phyloP scores from a whole-genome alignment of 2,329 filamentous ascomycete species.

The Fusarium irregulare region DNA sequence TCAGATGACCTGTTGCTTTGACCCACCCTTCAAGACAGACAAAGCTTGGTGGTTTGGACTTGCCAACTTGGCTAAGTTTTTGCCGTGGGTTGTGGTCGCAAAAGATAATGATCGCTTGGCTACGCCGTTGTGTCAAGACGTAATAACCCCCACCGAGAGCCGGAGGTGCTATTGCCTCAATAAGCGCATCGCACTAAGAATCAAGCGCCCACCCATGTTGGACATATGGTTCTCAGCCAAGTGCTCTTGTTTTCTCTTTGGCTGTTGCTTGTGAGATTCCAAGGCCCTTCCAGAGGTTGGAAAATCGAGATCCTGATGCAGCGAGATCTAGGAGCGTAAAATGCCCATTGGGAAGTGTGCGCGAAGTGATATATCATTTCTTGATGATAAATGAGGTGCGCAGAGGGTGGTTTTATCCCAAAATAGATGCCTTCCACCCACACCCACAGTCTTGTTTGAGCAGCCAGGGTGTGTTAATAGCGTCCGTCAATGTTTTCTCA shows the following conservation, averaged over 20 bases:
- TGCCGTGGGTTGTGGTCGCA: not conserved
- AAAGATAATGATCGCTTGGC: slow-evolving; percentile 10
- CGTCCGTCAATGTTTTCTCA: slow-evolving; percentile 43
- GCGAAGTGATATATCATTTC: slow-evolving; percentile 42
- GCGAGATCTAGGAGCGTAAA: slow-evolving; percentile 41
- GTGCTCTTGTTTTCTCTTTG: slow-evolving; percentile 6
- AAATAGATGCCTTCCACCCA: slow-evolving; percentile 18
- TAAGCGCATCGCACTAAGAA: slow-evolving; percentile 14
- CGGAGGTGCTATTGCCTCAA: slow-evolving; percentile 27
- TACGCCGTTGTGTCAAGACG: not conserved
- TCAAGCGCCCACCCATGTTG: slow-evolving; percentile 13
- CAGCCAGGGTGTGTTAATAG: not conserved
- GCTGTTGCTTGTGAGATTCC: slow-evolving; percentile 14
- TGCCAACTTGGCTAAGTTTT: not conserved
- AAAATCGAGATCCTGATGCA: slow-evolving; percentile 44
- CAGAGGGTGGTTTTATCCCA: slow-evolving; percentile 37
- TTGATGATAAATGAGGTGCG: slow-evolving; percentile 23
- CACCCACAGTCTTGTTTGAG: slow-evolving; percentile 7
- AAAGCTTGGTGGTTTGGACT: slow-evolving; percentile 18
- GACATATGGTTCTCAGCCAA: slow-evolving; percentile 4
- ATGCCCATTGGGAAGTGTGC: slow-evolving; percentile 30
- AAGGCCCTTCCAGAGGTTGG: slow-evolving; percentile 19
- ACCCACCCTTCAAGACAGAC: slow-evolving; percentile 41
- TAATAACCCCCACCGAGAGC: slow-evolving; percentile 27
- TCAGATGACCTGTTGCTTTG: slow-evolving; percentile 32